A percentile compares a stretch with the other conserved stretches of the same genome.
These are phyloP conservation scores for Termitomyces sp. DNA, from an alignment of 768 basidiomycete genomes.

Conservation along the genomic window DNA sequence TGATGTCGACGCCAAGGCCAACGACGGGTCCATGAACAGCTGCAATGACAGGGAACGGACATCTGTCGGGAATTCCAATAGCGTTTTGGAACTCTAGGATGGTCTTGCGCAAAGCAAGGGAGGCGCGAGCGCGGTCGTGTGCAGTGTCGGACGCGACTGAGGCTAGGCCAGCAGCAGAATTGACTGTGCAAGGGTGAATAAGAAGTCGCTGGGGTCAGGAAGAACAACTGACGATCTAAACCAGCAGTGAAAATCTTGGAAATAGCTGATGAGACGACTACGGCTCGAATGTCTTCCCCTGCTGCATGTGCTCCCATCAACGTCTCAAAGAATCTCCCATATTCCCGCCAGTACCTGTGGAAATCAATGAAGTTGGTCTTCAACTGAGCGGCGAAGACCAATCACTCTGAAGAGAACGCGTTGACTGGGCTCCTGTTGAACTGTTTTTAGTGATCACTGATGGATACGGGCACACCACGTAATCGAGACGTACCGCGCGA, in stretches of 20 bases:
- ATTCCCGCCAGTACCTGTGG: constrained; percentile 70
- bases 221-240: constrained; percentile 59
- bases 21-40: constrained; percentile 75
- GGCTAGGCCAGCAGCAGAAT: constrained; percentile 27
- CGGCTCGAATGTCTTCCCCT: constrained; percentile 56
- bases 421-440: constrained; percentile 59
- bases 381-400: not conserved
- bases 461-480: not conserved
- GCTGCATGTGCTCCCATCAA: constrained; percentile 39
- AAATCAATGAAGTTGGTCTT: not conserved
- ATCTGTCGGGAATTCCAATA: constrained; percentile 65
- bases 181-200: constrained; percentile 26
- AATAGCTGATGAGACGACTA: constrained; percentile 70
- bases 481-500: constrained; percentile 36
- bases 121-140: constrained; percentile 52
- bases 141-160: constrained; percentile 20
- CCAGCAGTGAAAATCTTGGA: constrained; percentile 83
- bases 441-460: not conserved
- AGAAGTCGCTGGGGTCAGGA: not conserved
- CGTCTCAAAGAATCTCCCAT: constrained; percentile 58
- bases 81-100: constrained; percentile 65
- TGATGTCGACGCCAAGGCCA: constrained; percentile 80
- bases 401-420: constrained; percentile 55
- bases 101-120: constrained; percentile 45
- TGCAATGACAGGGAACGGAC: constrained; percentile 78